Evolutionary conservation across 768 basidiomycete genomes (phyloP), one percentile per base, ranked within the genome.

Genomic region (Steccherinum ochraceum): DNA sequence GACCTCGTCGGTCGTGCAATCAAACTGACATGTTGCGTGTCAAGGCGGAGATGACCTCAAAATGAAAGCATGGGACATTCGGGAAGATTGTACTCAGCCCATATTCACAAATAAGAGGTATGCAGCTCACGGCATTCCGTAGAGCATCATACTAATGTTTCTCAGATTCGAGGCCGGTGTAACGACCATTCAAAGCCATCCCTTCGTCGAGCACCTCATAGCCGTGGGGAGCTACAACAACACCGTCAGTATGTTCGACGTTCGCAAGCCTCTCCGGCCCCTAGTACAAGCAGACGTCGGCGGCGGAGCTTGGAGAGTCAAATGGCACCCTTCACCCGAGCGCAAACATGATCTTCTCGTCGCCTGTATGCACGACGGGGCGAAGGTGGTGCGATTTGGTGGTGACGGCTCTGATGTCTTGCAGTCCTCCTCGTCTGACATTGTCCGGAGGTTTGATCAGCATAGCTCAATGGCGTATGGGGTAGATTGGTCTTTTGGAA

Each of bases 291-390:
- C 77, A 21, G 76, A 86, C 51, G 83, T 91, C 2, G 92, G 91
- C 11, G 96, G 96, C 12, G 96, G 96, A 2, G 89, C 83, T 11
- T 99, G 96, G 96, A 79, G 96, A 16, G 83, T 92, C 52, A 93
- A 95, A 66, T 99, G 93, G 92, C 93, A 98, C 67, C 93, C 94
- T 5, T 78, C 77, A 3, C 56, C 74, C 2, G 57, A 61, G n/a
- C 77, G 93, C 42, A 78, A 75, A 55, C 60, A 77, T 30, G 89
- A 94, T 60, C 74, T 98, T 1, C 77, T 97, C 18, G 82, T 93
- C n/a, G 96, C 94, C 0, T 93, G 89, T 62, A 99, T 98, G 96
- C 94, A 95, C 62, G 93, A 93, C 55, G 94, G 95, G 10, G 94
- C 92, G 77, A 96, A 96, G 63, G 74, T 95, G 4, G 65, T 93